These are phyloP conservation scores for Coemansia sp. DNA, from an alignment of 192 early-diverging fungal genomes.

Conservation along the genomic window DNA sequence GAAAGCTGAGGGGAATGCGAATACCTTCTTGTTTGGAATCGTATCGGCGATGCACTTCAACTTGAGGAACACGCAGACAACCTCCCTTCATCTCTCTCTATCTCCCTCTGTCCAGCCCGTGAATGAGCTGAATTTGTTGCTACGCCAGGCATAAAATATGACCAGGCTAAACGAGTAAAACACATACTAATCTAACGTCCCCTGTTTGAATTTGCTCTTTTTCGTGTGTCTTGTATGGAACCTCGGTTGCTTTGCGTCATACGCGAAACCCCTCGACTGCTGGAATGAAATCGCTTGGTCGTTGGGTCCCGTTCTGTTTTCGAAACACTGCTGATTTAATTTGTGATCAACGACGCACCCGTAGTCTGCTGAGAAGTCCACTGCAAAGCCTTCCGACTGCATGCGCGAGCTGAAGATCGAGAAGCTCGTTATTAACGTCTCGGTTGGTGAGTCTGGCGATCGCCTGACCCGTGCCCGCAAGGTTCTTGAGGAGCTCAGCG, in stretches of 20 bases:
- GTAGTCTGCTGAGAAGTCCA: slow-evolving; percentile 62
- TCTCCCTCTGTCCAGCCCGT: neutral
- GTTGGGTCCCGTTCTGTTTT: neutral
- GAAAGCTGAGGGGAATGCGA: too few species aligned
- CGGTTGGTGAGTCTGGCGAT: slow-evolving; percentile 99
- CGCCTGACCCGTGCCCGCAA: slow-evolving; percentile 99
- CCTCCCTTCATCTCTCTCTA: neutral
- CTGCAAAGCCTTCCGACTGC: slow-evolving; percentile 79
- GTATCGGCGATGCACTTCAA: neutral
- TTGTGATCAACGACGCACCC: neutral
- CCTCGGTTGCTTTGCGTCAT: neutral
- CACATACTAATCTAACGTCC: neutral
- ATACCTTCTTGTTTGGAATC: too few species aligned
- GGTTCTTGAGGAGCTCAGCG: slow-evolving; percentile 99
- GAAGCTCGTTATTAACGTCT: slow-evolving; percentile 99
- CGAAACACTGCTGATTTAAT: too few species aligned
- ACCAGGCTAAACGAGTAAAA: neutral
- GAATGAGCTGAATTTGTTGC: neutral
- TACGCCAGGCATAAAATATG: too few species aligned
- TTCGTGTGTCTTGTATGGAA: neutral
- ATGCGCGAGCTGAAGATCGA: slow-evolving; percentile 98
- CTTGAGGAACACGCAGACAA: neutral
- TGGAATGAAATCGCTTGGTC: too few species aligned
- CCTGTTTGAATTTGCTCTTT: neutral
- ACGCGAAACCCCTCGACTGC: neutral